These are phyloP conservation scores for Daldinia eschscholtzii DNA, from an alignment of 2,329 filamentous ascomycete genomes.

Conservation along the genomic window DNA sequence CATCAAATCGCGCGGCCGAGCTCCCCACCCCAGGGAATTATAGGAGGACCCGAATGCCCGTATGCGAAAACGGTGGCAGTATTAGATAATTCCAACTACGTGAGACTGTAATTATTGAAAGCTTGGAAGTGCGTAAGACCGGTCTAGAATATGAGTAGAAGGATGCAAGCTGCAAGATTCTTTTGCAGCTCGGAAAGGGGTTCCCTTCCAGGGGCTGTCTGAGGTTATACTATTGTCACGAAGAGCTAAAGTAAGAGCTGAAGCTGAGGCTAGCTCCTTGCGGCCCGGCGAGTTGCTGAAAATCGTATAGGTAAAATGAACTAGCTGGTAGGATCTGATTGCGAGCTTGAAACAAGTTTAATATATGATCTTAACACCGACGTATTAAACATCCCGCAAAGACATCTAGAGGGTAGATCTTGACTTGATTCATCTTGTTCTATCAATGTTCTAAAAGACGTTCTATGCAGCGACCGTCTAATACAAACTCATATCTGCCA, in stretches of 20 bases:
- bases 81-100: neutral
- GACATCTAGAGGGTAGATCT: neutral
- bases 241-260: neutral
- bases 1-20: neutral
- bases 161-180: constrained; percentile 2
- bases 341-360: neutral
- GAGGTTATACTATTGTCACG: neutral
- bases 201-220: neutral
- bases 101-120: neutral
- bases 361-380: neutral
- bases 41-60: neutral
- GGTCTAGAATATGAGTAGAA: constrained; percentile 1
- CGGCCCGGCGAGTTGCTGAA: neutral
- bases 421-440: constrained; percentile 7
- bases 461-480: neutral
- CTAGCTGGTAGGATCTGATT: constrained; percentile 6
- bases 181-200: neutral
- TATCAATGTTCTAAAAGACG: neutral
- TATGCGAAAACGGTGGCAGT: neutral
- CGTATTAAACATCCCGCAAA: neutral
- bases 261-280: constrained; percentile 10
- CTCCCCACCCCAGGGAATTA: neutral
- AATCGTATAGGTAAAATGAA: neutral
- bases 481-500: neutral
- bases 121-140: neutral